These are phyloP conservation scores for Eimeria tenella DNA, from an alignment of 169 alveolate genomes.

Conservation along the genomic window DNA sequence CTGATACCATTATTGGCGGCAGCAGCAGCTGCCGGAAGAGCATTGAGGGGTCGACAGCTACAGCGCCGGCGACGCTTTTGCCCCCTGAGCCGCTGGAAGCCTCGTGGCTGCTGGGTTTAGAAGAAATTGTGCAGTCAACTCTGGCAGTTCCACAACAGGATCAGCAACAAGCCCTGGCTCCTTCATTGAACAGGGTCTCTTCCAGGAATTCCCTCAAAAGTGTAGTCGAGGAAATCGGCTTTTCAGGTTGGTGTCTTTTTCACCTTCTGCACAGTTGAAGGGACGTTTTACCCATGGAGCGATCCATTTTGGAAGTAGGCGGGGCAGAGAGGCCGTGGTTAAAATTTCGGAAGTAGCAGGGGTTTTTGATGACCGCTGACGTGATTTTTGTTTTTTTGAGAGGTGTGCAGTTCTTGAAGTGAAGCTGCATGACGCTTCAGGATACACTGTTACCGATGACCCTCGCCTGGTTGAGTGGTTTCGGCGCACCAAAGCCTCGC, in stretches of 20 bases:
- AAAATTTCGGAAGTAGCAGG: not conserved
- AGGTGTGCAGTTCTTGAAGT: slow-evolving; percentile 4
- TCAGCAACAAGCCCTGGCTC: not conserved
- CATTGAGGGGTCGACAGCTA: not conserved
- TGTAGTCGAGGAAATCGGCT: slow-evolving; percentile 34
- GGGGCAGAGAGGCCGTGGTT: not conserved
- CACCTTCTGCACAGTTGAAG: not conserved
- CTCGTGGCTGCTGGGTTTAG: slow-evolving; percentile 17
- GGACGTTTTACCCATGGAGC: no score
- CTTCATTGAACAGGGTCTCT: not conserved
- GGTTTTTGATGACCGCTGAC: not conserved
- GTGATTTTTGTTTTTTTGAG: not conserved
- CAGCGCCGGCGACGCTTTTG: not conserved
- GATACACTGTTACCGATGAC: not conserved
- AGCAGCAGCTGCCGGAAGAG: not conserved
- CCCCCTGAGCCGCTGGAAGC: not conserved
- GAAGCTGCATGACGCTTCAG: not conserved
- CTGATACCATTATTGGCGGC: not conserved
- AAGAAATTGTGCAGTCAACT: not conserved
- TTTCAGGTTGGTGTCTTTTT: not conserved
- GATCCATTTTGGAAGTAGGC: not conserved
- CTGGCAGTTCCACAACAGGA: slow-evolving; percentile 2
- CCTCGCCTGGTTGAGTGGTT: slow-evolving; percentile 41
- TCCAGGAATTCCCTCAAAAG: not conserved
- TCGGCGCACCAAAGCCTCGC: not conserved